Conservation (phyloP, 306 rosid species). For the Ceratonia siliqua region DNA sequence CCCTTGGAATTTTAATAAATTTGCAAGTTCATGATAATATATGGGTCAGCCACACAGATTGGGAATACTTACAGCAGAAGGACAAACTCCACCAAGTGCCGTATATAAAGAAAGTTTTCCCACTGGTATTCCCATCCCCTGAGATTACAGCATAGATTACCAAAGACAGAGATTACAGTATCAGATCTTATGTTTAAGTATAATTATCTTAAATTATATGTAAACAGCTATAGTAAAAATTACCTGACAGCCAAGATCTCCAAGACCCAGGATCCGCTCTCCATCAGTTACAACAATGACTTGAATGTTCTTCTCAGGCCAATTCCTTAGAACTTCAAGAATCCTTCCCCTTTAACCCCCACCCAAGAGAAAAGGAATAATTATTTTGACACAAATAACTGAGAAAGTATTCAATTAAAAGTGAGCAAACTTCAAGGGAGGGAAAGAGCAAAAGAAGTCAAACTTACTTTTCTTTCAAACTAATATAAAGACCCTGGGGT, state of each 20-base stretch:
- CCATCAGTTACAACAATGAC: slow-evolving; percentile 98
- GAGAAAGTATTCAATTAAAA: slow-evolving; percentile 28
- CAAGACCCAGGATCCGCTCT: slow-evolving; percentile 92
- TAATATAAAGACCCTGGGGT: slow-evolving; percentile 95
- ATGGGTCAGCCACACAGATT: background rate
- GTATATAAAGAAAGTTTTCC: slow-evolving; percentile 94
- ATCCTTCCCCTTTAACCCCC: slow-evolving; percentile 70
- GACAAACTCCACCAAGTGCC: slow-evolving; percentile 97
- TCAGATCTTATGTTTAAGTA: slow-evolving; percentile 16
- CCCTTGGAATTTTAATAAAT: no score
- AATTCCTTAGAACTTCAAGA: slow-evolving; percentile 89
- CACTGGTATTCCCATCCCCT: slow-evolving; percentile 99
- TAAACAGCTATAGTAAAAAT: slow-evolving; percentile 4
- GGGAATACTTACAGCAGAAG: slow-evolving; percentile 83
- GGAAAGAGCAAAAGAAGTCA: slow-evolving; percentile 4
- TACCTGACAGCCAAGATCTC: slow-evolving; percentile 99
- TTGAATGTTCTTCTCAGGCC: slow-evolving; percentile 96
- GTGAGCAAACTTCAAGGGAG: slow-evolving; percentile 4
- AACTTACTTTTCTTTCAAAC: slow-evolving; percentile 91
- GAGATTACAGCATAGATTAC: slow-evolving; percentile 31
- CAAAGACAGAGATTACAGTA: slow-evolving; percentile 17
- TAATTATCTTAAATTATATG: slow-evolving; percentile 4
- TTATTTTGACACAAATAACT: slow-evolving; percentile 23
- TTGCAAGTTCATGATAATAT: no score
- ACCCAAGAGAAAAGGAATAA: slow-evolving; percentile 18